These are phyloP conservation scores for Ogataea zsoltii DNA, from an alignment of 805 yeast genomes.

Conservation along the genomic window DNA sequence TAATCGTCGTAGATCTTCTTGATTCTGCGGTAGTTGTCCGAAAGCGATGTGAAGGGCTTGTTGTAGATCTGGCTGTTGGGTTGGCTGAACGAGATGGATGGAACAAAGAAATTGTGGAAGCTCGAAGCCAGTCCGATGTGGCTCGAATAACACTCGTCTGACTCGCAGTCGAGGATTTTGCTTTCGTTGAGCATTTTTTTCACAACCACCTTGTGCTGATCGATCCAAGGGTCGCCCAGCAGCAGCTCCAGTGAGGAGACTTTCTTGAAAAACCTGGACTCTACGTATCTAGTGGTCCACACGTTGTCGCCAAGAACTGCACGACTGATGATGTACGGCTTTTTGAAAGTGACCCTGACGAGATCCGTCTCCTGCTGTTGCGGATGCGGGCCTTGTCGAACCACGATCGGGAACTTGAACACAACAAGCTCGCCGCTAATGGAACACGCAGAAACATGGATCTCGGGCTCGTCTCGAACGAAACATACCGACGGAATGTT, in stretches of 20 bases:
- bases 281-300: slow-evolving; percentile 53
- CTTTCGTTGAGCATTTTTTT: slow-evolving; percentile 43
- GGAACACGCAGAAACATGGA: slow-evolving; percentile 42
- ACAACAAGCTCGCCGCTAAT: slow-evolving; percentile 44
- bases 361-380: slow-evolving; percentile 4
- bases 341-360: slow-evolving; percentile 34
- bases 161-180: slow-evolving; percentile 37
- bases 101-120: slow-evolving; percentile 31
- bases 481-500: slow-evolving; percentile 59
- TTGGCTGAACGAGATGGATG: slow-evolving; percentile 24
- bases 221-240: slow-evolving; percentile 44
- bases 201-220: slow-evolving; percentile 32
- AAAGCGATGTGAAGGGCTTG: slow-evolving; percentile 21
- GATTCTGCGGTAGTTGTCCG: slow-evolving; percentile 31
- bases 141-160: slow-evolving; percentile 43
- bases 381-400: slow-evolving; percentile 14
- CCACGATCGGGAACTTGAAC: slow-evolving; percentile 35
- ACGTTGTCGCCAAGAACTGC: slow-evolving; percentile 45
- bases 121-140: slow-evolving; percentile 40
- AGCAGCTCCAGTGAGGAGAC: slow-evolving; percentile 50
- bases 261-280: slow-evolving; percentile 43
- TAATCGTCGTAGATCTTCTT: slow-evolving; percentile 33
- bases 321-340: slow-evolving; percentile 33
- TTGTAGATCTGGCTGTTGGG: slow-evolving; percentile 9
- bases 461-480: slow-evolving; percentile 19